Evolutionary conservation across 345 rosid species (phyloP).

Genomic region (Diplotaxis tenuifolia): DNA sequence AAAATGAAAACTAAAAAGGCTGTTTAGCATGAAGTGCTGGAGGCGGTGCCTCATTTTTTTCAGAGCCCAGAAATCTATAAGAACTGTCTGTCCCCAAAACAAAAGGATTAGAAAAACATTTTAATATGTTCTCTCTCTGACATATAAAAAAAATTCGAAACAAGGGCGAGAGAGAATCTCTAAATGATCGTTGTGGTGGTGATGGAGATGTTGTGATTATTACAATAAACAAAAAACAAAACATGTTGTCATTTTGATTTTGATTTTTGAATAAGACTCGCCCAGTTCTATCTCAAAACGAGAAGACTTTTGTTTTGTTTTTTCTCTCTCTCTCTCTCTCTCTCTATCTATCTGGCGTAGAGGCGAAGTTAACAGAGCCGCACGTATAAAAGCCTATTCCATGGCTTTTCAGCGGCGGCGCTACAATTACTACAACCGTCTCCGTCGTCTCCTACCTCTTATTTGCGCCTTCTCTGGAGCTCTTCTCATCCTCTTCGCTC

Average conservation of each 20-base stretch:
- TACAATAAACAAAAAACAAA: not conserved
- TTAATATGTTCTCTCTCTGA: not conserved
- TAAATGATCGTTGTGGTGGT: slow-evolving; percentile 15
- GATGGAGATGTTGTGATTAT: slow-evolving; percentile 19
- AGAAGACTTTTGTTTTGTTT: slow-evolving; percentile 12
- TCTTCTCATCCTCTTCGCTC: slow-evolving; percentile 63
- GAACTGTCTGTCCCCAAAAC: slow-evolving; percentile 22
- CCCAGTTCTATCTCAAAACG: not conserved
- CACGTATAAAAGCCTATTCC: slow-evolving; percentile 15
- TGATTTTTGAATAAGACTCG: not conserved
- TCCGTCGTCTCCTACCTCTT: slow-evolving; percentile 50
- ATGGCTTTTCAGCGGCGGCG: slow-evolving; percentile 87
- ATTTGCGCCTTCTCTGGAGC: slow-evolving; percentile 52
- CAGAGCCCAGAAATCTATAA: slow-evolving; percentile 38
- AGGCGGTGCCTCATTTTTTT: slow-evolving; percentile 40
- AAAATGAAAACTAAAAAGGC: not conserved
- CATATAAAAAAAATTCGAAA: not conserved
- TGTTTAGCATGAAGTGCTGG: slow-evolving; percentile 19
- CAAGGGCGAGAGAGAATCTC: slow-evolving; percentile 4
- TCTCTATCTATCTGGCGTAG: slow-evolving; percentile 13
- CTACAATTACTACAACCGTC: slow-evolving; percentile 47
- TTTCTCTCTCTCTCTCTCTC: not conserved
- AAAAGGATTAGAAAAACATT: not conserved
- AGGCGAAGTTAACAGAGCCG: slow-evolving; percentile 24
- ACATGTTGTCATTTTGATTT: slow-evolving; percentile 10